A percentile compares a stretch with the other conserved stretches of the same genome.
Conservation (phyloP, 805 yeast genomes). For the Pichia manshurica region DNA sequence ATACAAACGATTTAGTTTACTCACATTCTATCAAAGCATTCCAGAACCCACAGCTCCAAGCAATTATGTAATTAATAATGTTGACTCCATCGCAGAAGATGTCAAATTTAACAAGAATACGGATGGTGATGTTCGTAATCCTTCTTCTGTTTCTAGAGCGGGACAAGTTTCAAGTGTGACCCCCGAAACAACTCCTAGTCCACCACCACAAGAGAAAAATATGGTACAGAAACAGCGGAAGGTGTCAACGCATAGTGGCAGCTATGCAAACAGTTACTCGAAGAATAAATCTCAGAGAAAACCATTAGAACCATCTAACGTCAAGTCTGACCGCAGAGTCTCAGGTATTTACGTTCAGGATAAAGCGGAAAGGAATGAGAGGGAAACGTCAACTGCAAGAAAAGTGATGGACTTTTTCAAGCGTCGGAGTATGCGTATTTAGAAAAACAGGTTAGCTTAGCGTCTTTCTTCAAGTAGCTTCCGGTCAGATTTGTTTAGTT, state of each 20-base stretch:
- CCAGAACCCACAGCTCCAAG: conserved; percentile 14
- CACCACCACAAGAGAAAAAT: background rate
- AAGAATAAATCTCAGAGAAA: conserved; percentile 7
- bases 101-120: background rate
- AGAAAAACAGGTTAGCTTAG: background rate
- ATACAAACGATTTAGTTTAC: conserved; percentile 30
- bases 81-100: conserved; percentile 1
- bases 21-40: conserved; percentile 25
- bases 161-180: background rate
- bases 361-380: conserved; percentile 29
- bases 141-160: too few species aligned
- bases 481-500: background rate
- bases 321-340: conserved; percentile 7
- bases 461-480: too few species aligned
- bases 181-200: background rate
- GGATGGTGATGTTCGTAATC: background rate
- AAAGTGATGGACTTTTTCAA: conserved; percentile 75
- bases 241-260: background rate
- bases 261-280: background rate
- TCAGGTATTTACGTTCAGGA: conserved; percentile 1
- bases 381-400: conserved; percentile 69
- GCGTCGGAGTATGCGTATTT: conserved; percentile 48
- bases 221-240: background rate
- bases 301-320: conserved; percentile 16
- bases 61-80: conserved; percentile 4